Evolutionary conservation across 2,329 filamentous ascomycete species (phyloP).

Genomic region (Diaporthe nobilis): DNA sequence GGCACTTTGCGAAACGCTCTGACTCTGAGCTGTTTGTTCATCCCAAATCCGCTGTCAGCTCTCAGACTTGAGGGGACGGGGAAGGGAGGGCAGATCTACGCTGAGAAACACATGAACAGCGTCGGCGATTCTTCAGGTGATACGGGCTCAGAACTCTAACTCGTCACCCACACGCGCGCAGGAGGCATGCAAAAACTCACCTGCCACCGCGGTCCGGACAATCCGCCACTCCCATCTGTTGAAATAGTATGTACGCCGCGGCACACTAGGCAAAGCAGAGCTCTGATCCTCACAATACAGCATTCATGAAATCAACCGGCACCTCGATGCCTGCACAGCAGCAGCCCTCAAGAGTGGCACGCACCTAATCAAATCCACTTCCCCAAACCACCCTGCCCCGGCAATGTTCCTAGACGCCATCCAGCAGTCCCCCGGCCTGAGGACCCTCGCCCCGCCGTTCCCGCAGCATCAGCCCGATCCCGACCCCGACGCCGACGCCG

Average conservation of each 20-base stretch:
- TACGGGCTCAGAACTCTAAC: slow-evolving; percentile 11
- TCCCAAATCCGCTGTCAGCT: slow-evolving; percentile 23
- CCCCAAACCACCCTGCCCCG: not conserved
- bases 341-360: not conserved
- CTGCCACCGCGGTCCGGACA: not conserved
- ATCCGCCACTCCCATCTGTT: not conserved
- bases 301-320: slow-evolving; percentile 10
- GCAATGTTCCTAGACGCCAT: slow-evolving; percentile 14
- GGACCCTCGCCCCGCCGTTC: not conserved
- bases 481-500: not conserved
- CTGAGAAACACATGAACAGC: slow-evolving; percentile 6
- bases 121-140: slow-evolving; percentile 25
- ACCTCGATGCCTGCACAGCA: slow-evolving; percentile 1
- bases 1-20: slow-evolving; percentile 13
- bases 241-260: not conserved
- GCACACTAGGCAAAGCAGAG: not conserved
- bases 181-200: not conserved
- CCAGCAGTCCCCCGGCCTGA: slow-evolving; percentile 3
- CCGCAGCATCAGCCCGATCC: no score
- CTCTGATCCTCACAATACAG: not conserved
- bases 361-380: not conserved
- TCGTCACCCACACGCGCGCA: not conserved
- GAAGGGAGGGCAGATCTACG: slow-evolving; percentile 5
- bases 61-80: slow-evolving; percentile 11
- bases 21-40: slow-evolving; percentile 10